Conservation (phyloP, 306 rosid species). For the Inga oerstediana region DNA sequence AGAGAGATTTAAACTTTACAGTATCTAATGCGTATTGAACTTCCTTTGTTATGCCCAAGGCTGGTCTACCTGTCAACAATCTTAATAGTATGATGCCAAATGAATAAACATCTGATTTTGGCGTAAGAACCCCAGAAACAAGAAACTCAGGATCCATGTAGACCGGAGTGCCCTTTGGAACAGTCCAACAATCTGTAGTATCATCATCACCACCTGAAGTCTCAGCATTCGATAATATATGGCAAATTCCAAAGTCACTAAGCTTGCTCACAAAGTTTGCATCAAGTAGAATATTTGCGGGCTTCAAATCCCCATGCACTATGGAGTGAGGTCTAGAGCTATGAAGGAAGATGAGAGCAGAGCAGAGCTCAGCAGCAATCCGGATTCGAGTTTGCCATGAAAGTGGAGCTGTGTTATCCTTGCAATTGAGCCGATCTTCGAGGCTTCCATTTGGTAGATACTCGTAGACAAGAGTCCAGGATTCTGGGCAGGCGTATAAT, state of each 20-base stretch:
- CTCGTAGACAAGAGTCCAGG: too few species aligned
- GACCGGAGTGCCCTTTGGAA: constrained; percentile 64
- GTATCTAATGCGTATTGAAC: constrained; percentile 68
- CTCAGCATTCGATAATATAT: constrained; percentile 49
- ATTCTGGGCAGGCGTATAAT: too few species aligned
- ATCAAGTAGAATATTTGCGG: constrained; percentile 79
- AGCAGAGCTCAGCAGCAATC: constrained; percentile 73
- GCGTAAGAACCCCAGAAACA: constrained; percentile 74
- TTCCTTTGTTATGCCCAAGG: constrained; percentile 71
- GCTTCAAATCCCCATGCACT: constrained; percentile 91
- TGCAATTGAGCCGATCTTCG: too few species aligned
- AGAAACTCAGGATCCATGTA: constrained; percentile 91
- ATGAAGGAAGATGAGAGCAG: constrained; percentile 87
- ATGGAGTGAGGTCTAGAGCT: constrained; percentile 73
- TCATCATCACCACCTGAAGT: constrained; percentile 45
- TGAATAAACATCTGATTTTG: constrained; percentile 87
- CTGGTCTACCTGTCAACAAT: constrained; percentile 79
- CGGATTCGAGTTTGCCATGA: constrained; percentile 46
- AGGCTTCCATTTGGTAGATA: too few species aligned
- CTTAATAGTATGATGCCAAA: constrained; percentile 80
- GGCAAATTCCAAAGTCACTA: constrained; percentile 82
- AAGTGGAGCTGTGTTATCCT: too few species aligned
- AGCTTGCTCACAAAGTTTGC: constrained; percentile 79
- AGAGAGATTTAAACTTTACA: constrained; percentile 60
- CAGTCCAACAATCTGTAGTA: constrained; percentile 56